Evolutionary conservation across 2,329 filamentous ascomycete species (phyloP), one percentile per base, ranked within the genome.

Genomic region (Dactylellina haptotyla): DNA sequence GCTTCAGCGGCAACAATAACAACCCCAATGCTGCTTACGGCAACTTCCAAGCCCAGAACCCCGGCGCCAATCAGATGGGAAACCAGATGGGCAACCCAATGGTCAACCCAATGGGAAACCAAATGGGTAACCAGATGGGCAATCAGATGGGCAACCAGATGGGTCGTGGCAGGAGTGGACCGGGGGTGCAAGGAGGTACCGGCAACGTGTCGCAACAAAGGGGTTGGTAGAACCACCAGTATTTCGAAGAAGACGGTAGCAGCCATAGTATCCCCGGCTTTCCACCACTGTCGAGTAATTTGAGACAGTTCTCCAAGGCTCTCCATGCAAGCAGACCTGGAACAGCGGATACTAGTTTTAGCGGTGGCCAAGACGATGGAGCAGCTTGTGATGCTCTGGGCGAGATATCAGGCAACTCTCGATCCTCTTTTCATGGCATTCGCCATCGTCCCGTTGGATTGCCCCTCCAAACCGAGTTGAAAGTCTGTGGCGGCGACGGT

Each of bases 151-250:
- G 16, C 34, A 66, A 66, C 30, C 69, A 73, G 48, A 73, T 73
- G 69, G 69, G 69, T 37, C 61, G 61, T 26, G 69, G 69, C 8
- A 73, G 69, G 37, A 53, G 69, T 43, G 69, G 69, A 39, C 69
- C 69, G 20, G 69, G 69, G 30, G 57, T 48, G 16, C 69, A 73
- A 57, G 61, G 61, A 18, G 69, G 54, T 50, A 51, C 61, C 61
- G 69, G 69, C 46, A 73, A 66, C 45, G 54, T 73, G 56, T 73
- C 69, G 45, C 69, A 73, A 61, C 69, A 73, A 56, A 73, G 69
- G 53, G 69, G 69, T 26, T 73, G 69, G 69, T 73, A 73, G 69
- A 30, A 57, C 69, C 69, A 66, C 58, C 57, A 59, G 46, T 37
- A 66, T 66, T 48, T 72, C 61, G 50, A 59, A 23, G 69, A 41